These are phyloP conservation scores for Aleurites moluccanus DNA, from an alignment of 441 rosid species.

Conservation along the genomic window DNA sequence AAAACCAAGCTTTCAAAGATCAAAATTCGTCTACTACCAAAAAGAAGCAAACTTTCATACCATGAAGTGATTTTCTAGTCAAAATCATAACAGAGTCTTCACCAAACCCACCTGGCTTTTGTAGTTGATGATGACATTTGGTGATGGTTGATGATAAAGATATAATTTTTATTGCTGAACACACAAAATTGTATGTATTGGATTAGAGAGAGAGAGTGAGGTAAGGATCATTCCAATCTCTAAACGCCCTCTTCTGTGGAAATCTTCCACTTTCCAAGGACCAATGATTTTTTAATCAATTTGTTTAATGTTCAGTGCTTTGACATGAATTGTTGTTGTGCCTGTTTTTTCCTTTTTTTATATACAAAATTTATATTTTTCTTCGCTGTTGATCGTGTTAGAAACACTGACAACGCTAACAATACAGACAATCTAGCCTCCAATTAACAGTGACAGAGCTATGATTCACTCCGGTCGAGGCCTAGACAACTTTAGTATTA, in stretches of 20 bases:
- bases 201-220: constrained; percentile 21
- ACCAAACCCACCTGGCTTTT: constrained; percentile 34
- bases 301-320: constrained; percentile 26
- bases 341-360: background rate
- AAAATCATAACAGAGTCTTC: constrained; percentile 20
- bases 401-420: constrained; percentile 29
- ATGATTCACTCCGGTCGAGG: constrained; percentile 16
- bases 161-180: background rate
- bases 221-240: constrained; percentile 37
- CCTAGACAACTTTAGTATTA: background rate
- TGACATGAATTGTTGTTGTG: constrained; percentile 31
- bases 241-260: constrained; percentile 34
- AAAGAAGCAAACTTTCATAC: constrained; percentile 8
- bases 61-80: constrained; percentile 10
- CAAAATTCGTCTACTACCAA: constrained; percentile 14
- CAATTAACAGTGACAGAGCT: background rate
- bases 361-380: background rate
- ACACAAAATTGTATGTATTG: background rate
- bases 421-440: constrained; percentile 28
- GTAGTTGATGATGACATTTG: constrained; percentile 8
- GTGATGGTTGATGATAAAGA: constrained; percentile 16
- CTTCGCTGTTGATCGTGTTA: constrained; percentile 19
- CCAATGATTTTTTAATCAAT: constrained; percentile 34
- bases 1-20: constrained; percentile 9
- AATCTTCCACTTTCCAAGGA: constrained; percentile 48